phyloP scores from a whole-genome alignment of 768 basidiomycete species.

The Panaeolus papilionaceus region DNA sequence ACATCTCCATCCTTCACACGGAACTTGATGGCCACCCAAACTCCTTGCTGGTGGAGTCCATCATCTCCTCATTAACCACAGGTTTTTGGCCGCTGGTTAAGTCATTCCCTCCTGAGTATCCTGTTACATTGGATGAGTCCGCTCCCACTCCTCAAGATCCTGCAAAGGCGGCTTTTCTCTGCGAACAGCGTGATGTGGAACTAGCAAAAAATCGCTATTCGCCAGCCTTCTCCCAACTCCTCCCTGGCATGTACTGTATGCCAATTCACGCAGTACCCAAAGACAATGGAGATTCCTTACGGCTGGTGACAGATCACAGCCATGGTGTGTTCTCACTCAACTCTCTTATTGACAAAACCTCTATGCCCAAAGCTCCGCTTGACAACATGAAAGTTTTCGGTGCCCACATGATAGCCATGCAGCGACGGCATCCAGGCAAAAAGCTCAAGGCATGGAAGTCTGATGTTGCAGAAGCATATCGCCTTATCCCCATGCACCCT shows the following conservation, averaged over 20 bases:
- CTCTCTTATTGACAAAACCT: not conserved
- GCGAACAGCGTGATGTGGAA: constrained; percentile 30
- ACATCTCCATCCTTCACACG: constrained; percentile 4
- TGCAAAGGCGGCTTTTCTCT: constrained; percentile 29
- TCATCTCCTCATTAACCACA: too few species aligned
- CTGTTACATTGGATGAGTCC: constrained; percentile 28
- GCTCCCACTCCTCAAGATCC: constrained; percentile 17
- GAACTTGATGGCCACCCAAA: too few species aligned
- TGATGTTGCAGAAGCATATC: constrained; percentile 44
- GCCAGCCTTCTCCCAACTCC: not conserved
- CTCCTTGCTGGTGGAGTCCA: too few species aligned
- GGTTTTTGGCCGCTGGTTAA: too few species aligned
- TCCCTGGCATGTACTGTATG: constrained; percentile 21
- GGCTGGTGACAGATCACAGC: constrained; percentile 45
- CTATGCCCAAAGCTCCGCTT: constrained; percentile 19
- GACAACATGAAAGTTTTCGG: constrained; percentile 23
- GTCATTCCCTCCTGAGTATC: constrained; percentile 25
- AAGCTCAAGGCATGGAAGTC: constrained; percentile 38
- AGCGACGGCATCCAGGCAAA: not conserved
- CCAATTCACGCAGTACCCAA: constrained; percentile 42
- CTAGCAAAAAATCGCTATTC: constrained; percentile 28
- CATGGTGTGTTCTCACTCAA: constrained; percentile 17
- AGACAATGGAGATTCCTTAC: constrained; percentile 32
- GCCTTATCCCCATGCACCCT: constrained; percentile 41
- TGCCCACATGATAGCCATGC: constrained; percentile 17